Percentiles rank a stretch among this genome's conserved stretches.
These are phyloP conservation scores for Neotropicomus parvogracilis DNA, from an alignment of 1,284 basidiomycete genomes.

Conservation along the genomic window DNA sequence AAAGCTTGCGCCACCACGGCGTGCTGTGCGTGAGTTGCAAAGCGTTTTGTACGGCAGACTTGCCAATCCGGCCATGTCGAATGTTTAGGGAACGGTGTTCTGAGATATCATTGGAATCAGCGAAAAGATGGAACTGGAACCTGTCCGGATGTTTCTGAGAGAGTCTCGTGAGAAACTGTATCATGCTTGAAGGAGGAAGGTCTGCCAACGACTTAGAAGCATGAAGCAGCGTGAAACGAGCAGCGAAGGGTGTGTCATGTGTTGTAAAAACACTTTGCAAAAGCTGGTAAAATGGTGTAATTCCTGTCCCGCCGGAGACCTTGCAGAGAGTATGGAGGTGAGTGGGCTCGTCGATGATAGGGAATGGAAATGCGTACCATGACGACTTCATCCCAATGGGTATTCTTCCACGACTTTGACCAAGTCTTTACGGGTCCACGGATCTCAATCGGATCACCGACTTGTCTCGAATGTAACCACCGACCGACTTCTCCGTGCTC, in stretches of 20 bases:
- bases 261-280: constrained; percentile 42
- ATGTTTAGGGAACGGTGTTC: constrained; percentile 15
- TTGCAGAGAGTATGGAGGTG: constrained; percentile 29
- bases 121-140: constrained; percentile 57
- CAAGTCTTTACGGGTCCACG: constrained; percentile 77
- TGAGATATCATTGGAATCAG: constrained; percentile 47
- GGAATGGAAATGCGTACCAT: constrained; percentile 51
- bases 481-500: constrained; percentile 75
- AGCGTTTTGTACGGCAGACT: constrained; percentile 42
- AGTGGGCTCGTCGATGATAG: background rate
- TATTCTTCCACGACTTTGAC: constrained; percentile 51
- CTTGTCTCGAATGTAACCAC: constrained; percentile 70
- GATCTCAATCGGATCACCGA: constrained; percentile 67
- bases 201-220: constrained; percentile 57
- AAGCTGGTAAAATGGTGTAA: constrained; percentile 77
- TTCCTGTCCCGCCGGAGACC: constrained; percentile 82
- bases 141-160: constrained; percentile 49
- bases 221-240: constrained; percentile 70
- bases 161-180: constrained; percentile 48
- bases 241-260: constrained; percentile 30
- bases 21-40: constrained; percentile 32
- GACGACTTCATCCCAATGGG: constrained; percentile 70
- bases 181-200: constrained; percentile 59
- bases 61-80: constrained; percentile 49
- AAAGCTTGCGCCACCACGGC: constrained; percentile 46